Base-by-base conservation (phyloP, 1,284 basidiomycete genomes). In the Austroboletus novae-zelandiae region DNA sequence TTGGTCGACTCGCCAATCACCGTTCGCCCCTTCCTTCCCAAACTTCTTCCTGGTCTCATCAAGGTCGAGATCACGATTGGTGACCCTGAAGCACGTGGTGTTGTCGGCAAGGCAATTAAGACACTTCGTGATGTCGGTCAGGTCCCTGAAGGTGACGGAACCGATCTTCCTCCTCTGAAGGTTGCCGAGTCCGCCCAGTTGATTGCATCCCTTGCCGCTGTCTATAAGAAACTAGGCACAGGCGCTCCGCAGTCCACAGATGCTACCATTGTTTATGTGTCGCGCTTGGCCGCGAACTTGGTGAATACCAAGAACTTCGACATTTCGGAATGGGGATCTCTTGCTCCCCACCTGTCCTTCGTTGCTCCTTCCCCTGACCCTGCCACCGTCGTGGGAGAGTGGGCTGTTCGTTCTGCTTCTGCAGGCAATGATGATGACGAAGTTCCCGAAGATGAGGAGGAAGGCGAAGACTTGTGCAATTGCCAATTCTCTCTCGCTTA, bases 401-500 rank as follows among this genome's bases (percentile, higher is more conserved):
- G 94, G 80, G 87, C 91, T 56, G 89, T 97, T 69, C 85, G 86
- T 69, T 94, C 90, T 50, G 93, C 94, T 51, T 81, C 86, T 58
- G 87, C 91, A 58, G 89, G 83, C 57, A 78, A 78, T 36, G 84
- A 84, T 9, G 88, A 89, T 7, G 83, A 79, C 18, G 79, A 83
- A 40, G 85, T 77, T 52, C 77, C 75, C 51, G 91, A 93, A 20
- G 94, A 96, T 60, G 94, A 97, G 70, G 95, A 97, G 74, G 94
- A 96, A 75, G 94, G 94, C 60, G 95, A 97, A 74, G 92, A 96
- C 69, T 82, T 98, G 65, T 97, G 94, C 81, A 96, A 98, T 81
- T 95, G 90, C 82, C 93, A 94, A 73, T 97, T 95, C 83, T 96
- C 93, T 52, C 83, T 97, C 56, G 95, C 95, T 54, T 98, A 98